Conservation (phyloP, 164 flowering plant genomes). For the Liquidambar formosana region DNA sequence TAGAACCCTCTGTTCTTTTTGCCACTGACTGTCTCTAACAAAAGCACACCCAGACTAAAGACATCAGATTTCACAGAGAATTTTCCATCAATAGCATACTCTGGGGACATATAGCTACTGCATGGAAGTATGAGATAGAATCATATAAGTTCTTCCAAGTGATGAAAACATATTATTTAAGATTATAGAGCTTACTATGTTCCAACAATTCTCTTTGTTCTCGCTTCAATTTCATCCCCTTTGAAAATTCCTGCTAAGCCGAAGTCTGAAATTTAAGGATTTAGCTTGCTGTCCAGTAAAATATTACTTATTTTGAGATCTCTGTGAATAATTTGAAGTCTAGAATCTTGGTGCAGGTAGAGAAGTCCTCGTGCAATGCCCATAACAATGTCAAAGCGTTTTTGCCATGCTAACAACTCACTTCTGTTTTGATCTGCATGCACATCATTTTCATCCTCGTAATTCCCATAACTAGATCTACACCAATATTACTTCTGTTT, state of each 20-base stretch:
- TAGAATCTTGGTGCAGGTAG: conserved; percentile 25
- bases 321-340: conserved; percentile 22
- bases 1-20: conserved; percentile 16
- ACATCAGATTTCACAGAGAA: conserved; percentile 26
- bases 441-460: background rate
- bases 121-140: background rate
- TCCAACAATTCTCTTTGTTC: conserved; percentile 16
- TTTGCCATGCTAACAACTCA: conserved; percentile 13
- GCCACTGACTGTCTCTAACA: conserved; percentile 21
- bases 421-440: conserved; percentile 19
- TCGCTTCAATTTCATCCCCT: conserved; percentile 8
- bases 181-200: conserved; percentile 10
- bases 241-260: conserved; percentile 27
- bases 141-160: no score
- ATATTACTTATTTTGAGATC: conserved; percentile 26
- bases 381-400: conserved; percentile 10
- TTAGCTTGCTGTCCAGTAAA: conserved; percentile 17
- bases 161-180: no score
- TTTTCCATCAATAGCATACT: conserved; percentile 23
- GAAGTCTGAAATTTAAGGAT: conserved; percentile 26
- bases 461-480: no score
- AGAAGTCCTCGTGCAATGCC: conserved; percentile 30
- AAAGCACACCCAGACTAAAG: conserved; percentile 18
- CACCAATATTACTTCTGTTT: no score
- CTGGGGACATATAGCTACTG: conserved; percentile 28